phyloP scores from a whole-genome alignment of 1,284 basidiomycete species.

The Erythrobasidium hasegawianum region DNA sequence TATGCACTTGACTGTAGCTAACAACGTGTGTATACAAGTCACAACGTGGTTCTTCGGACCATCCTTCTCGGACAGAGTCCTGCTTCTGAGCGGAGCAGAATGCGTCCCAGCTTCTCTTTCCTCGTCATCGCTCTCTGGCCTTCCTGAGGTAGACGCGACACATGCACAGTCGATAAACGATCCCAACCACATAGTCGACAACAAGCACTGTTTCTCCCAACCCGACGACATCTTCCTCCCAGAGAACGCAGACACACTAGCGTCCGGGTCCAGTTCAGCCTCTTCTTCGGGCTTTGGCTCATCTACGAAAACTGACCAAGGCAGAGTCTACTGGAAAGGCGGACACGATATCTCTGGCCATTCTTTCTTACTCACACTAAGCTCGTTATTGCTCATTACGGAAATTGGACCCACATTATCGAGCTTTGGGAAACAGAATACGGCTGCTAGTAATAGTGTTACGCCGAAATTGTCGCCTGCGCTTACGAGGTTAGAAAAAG shows the following conservation, averaged over 20 bases:
- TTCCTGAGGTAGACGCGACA: neutral
- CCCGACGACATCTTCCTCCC: constrained; percentile 5
- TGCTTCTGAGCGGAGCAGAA: constrained; percentile 70
- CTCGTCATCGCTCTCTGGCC: constrained; percentile 19
- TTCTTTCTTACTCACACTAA: constrained; percentile 82
- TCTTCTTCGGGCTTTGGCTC: neutral
- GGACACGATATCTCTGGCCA: constrained; percentile 95
- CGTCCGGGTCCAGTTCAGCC: neutral
- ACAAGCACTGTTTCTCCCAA: constrained; percentile 17
- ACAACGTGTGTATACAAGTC: constrained; percentile 40
- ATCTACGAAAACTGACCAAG: neutral
- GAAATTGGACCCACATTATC: constrained; percentile 57
- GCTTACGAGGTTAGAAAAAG: constrained; percentile 8
- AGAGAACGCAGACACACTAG: neutral
- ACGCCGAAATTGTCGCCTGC: neutral
- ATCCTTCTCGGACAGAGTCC: constrained; percentile 69
- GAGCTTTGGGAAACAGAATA: neutral
- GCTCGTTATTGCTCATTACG: constrained; percentile 72
- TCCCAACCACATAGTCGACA: constrained; percentile 26
- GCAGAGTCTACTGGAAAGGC: constrained; percentile 52
- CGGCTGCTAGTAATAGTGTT: neutral
- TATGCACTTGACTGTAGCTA: too few species aligned
- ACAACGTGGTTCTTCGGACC: constrained; percentile 91
- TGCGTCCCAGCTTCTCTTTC: constrained; percentile 56
- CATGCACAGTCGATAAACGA: constrained; percentile 20